Evolutionary conservation across 768 basidiomycete species (phyloP), one percentile per base, ranked within the genome.

Genomic region (Pleurotus giganteus): DNA sequence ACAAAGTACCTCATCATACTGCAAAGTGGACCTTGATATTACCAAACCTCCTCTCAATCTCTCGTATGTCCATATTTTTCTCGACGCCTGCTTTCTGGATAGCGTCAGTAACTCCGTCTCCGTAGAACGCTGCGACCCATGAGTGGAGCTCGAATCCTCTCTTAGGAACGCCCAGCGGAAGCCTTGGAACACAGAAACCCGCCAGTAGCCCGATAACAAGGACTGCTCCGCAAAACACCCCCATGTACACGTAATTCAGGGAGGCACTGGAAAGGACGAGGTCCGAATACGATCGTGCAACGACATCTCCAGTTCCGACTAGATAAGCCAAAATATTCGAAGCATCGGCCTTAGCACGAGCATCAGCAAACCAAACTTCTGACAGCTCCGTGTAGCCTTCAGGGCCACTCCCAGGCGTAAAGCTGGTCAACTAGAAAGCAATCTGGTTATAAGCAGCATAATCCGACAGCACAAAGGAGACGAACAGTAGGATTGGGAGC

Each of bases 251-350:
- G 39, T 53, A 42, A 24, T 53, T 53, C 11, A 53, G 23, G 2
- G 52, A 51, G 7, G 49, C 49, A n/a, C 49, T 51, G 2, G 49
- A 61, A 5, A 70, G 43, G 1, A 69, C 59, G 4, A 51, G 41
- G 57, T 77, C 74, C 3, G 60, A 52, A 49, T 72, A 78, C 6
- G 59, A 59, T 23, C 71, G 66, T n/a, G 74, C 74, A 15, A 75
- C 62, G n/a, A 64, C 57, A 11, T 65, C 58, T 1, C 69, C 72
- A 5, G 71, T 68, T 5, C 77, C 77, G 2, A 62, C 66, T n/a
- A 79, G 69, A 60, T 77, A 77, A 0, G 75, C 73, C 2, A 78
- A 67, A 12, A 76, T 61, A 52, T 74, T 72, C 41, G 62, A 65
- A 0, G 76, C 73, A 49, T 75, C 76, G 2, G 72, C 69, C 19